Evolutionary conservation across 805 yeast genomes (phyloP), one percentile per base, ranked within the genome.

Genomic region (Candida germanica): DNA sequence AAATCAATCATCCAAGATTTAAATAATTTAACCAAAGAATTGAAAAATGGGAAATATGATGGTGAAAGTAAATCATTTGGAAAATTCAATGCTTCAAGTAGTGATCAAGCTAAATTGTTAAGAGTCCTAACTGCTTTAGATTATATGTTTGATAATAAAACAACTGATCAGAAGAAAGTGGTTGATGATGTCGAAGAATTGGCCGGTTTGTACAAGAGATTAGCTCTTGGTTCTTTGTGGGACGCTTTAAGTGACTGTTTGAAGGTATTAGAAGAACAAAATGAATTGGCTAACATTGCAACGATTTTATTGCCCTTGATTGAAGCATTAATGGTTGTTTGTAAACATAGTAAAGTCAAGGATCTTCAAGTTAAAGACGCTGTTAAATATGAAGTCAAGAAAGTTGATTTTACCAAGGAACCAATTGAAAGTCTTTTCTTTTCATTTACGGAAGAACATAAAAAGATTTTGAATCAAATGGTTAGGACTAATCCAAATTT

Each of bases 311-410:
- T 91, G 16, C 97, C 98, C 0, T 59, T 88, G 42, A 87, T 91
- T 42, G 98, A 91, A 56, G 80, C 96, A 0, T 67, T 93, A 38
- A 87, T 93, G 95, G 95, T 91, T 33, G 93, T 93, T n/a, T 88
- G 96, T 61, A 89, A 89, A 52, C 94, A 86, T 51, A 77, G 87
- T 47, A 75, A 75, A 42, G 80, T 78, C 26, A 74, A 71, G 50
- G 82, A 75, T 35, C 60, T 71, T 38, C 80, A 68, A 43, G 64
- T 70, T 6, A 72, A 75, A 39, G 86, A 78, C 38, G 64, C 68
- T 14, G 58, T 68, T 21, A 80, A 77, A 49, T 83, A 74, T 52
- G 87, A 83, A 47, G 80, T 73, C 12, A 73, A 67, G 38, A 73
- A 73, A 43, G 69, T 75, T 39, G 91, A 87, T 54, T 80, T 84